Evolutionary conservation across 371 early-diverging fungal species (phyloP), one percentile per base, ranked within the genome.

Genomic region (Mucor saturninus): DNA sequence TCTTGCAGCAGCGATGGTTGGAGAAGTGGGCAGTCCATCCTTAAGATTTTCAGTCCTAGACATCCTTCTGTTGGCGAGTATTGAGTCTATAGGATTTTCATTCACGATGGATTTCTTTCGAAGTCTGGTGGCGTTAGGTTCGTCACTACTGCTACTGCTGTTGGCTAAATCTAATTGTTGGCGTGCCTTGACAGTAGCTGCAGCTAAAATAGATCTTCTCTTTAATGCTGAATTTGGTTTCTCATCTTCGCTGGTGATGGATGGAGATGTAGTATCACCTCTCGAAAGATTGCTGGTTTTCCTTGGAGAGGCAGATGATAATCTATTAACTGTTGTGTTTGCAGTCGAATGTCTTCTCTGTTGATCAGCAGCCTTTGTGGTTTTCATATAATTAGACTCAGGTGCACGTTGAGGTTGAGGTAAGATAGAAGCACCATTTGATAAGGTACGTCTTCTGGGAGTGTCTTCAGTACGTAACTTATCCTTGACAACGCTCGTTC

Each of bases 21-120:
- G 71, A 7, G 68, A 64, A 1, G 77, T 76, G 3, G 80, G 77
- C 0, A 80, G 29, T 21, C 77, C 74, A 49, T 76, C 80, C 26
- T 80, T 76, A n/a, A 77, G 43, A 39, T 64, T 73, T 43, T 80
- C 80, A 4, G 77, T 77, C 32, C 80, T 39, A 1, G 75, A 76
- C 61, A 67, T 59, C 5, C 77, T 58, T 32, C 80, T 59, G 37
- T 50, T 31, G 4, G 50, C 50, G 5, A 50, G 14, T 30, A 21
- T 13, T 57, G 13, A 37, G 30, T 51, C 21, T 46, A 30, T 2
- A 3, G 50, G 6, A 21, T 48, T 37, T 21, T 67, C 62, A 15
- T 42, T 21, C 10, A 39, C 63, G 5, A 56, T 31, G 28, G 66
- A 65, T 42, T 69, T 61, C 37, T 71, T 67, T 42, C 66, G 56